Percentiles rank a stretch among this genome's conserved stretches.
Evolutionary conservation across 2,329 filamentous ascomycete species (phyloP).

Genomic region (Pseudocercospora vitis): DNA sequence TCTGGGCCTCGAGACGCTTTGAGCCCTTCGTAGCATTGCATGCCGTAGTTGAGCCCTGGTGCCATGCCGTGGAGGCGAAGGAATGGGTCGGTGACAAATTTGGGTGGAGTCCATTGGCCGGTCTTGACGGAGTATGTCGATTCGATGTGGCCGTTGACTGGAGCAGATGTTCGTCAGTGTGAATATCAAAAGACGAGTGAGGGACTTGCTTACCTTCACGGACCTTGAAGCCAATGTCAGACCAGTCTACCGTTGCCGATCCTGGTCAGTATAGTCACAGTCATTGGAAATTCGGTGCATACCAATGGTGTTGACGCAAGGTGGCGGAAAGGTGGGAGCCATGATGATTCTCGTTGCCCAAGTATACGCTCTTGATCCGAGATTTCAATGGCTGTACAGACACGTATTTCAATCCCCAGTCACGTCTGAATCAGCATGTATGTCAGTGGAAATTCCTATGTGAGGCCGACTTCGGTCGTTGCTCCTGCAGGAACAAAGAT

Average conservation of each 20-base stretch:
- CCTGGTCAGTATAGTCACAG: conserved; percentile 15
- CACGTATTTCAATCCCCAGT: no score
- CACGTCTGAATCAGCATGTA: background rate
- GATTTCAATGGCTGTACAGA: no score
- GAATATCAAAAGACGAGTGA: background rate
- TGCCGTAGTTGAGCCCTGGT: conserved; percentile 92
- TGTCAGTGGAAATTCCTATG: background rate
- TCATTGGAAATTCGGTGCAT: conserved; percentile 17
- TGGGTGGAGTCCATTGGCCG: conserved; percentile 72
- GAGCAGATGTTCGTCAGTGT: background rate
- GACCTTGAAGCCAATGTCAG: conserved; percentile 86
- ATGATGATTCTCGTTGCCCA: no score
- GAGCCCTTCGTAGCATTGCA: conserved; percentile 97
- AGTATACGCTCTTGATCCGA: no score
- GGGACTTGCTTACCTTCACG: conserved; percentile 68
- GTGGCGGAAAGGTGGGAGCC: conserved; percentile 64
- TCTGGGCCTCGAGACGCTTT: conserved; percentile 85
- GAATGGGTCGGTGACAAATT: conserved; percentile 79
- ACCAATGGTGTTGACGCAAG: conserved; percentile 74
- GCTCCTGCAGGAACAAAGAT: background rate
- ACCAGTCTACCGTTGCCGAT: conserved; percentile 67
- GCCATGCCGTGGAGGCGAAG: conserved; percentile 93
- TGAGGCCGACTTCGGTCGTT: conserved; percentile 6
- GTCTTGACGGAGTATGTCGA: conserved; percentile 75
- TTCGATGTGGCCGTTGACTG: conserved; percentile 93